Base-by-base conservation (phyloP, 148 eudicot genomes). In the Polygonum maritimum region DNA sequence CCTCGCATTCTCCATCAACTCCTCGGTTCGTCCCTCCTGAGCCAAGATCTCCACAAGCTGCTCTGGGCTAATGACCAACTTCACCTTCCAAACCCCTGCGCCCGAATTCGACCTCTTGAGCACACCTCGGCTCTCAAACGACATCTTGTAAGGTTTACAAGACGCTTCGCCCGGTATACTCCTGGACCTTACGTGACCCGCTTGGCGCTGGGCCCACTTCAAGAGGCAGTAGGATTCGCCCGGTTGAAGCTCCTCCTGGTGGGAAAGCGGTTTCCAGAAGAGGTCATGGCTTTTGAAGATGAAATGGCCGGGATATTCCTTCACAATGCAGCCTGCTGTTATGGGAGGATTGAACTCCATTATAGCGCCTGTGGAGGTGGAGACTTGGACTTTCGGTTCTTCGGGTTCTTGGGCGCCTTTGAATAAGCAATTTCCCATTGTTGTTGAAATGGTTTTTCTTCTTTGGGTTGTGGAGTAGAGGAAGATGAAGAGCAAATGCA, bases 361-460 rank as follows among this genome's bases (percentile, higher is more conserved):
- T 62, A 91, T 80, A n/a, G 93, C 98, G 11, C 98, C 98, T 45
- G 82, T 79, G 1, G 85, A 84, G 16, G 88, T 93, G 7, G 87
- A 78, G 11, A 93, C 98, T 80, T 84, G 90, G 81, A 91, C 81
- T 4, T 77, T 79, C 49, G 76, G 7, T 75, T 80, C 51, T 76
- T 80, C 39, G 75, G 62, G 92, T 36, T 81, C 82, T 51, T 75
- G 73, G 76, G 75, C 31, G 36, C 90, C 90, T 47, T 88, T 85
- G 26, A 93, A 82, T 75, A 91, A 75, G 85, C 98, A 93, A 80
- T 93, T 93, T 11, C 98, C 98, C 98, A 91, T 90, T 67, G 71
- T 16, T 36, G 19, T 16, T 67, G 41, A 67, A 11, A 21, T 35
- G 71, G 67, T 36, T 21, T 60, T 60, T 9, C 31, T 26, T 26